Conservation (phyloP, 2,329 filamentous ascomycete species). For the Colletotrichum abscissum region DNA sequence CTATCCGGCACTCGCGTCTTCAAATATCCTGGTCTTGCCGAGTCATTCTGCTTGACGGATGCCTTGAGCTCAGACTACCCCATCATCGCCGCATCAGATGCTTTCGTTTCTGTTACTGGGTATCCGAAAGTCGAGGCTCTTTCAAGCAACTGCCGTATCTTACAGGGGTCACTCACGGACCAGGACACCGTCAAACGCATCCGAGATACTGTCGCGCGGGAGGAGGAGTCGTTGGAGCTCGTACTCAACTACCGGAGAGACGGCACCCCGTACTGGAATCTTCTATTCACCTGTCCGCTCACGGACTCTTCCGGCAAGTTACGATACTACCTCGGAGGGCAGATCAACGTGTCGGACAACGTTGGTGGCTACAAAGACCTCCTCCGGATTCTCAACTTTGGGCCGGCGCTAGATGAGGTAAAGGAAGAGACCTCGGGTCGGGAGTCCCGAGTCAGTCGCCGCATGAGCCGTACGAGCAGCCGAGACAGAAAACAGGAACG, state of each 20-base stretch:
- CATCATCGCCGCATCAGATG: constrained; percentile 60
- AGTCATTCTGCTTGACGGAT: constrained; percentile 69
- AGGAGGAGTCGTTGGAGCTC: constrained; percentile 60
- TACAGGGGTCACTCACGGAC: constrained; percentile 61
- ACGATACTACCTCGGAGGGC: constrained; percentile 65
- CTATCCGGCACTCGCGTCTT: constrained; percentile 50
- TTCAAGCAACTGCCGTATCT: constrained; percentile 59
- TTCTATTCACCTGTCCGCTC: constrained; percentile 65
- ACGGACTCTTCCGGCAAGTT: constrained; percentile 58
- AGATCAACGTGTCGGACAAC: constrained; percentile 67
- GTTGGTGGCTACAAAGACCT: constrained; percentile 63
- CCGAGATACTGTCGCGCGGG: constrained; percentile 51
- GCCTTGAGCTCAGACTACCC: constrained; percentile 61
- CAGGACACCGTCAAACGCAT: constrained; percentile 52
- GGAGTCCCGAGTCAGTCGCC: constrained; percentile 19
- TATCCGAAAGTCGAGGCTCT: constrained; percentile 60
- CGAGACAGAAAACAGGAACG: constrained; percentile 33
- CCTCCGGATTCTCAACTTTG: constrained; percentile 58
- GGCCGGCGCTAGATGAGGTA: constrained; percentile 36
- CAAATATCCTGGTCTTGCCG: constrained; percentile 65
- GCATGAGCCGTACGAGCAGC: constrained; percentile 26
- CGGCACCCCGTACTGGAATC: constrained; percentile 66
- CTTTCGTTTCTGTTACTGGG: constrained; percentile 63
- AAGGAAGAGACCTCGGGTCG: constrained; percentile 13
- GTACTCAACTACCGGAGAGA: constrained; percentile 63